These are phyloP conservation scores for Pinus tabuliformis DNA, from an alignment of 75 land plant species.

Conservation along the genomic window DNA sequence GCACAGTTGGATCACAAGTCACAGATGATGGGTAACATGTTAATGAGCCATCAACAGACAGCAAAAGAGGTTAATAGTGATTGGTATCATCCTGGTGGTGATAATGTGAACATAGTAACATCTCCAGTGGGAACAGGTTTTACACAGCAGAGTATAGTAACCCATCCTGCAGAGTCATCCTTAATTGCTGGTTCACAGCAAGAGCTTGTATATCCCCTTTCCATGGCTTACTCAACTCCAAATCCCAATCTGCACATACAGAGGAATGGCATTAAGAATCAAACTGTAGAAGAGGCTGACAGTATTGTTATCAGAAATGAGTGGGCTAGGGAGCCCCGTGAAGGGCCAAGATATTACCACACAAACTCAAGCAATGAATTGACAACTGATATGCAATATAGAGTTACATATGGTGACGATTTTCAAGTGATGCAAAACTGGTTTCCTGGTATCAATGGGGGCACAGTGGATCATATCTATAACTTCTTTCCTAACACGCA, in stretches of 20 bases:
- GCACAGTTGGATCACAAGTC: slow-evolving; percentile 1
- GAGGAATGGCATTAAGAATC: not conserved
- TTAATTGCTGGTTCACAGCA: not conserved
- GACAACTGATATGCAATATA: slow-evolving; percentile 22
- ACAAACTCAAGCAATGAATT: slow-evolving; percentile 4
- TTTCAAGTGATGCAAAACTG: not conserved
- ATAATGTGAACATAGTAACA: not conserved
- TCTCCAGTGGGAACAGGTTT: slow-evolving; percentile 3
- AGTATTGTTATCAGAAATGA: not conserved
- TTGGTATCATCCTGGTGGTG: not conserved
- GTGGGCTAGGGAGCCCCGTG: not conserved
- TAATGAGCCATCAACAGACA: not conserved
- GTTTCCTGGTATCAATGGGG: not conserved
- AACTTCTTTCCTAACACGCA: slow-evolving; percentile 5
- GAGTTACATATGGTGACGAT: slow-evolving; percentile 17
- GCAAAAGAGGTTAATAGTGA: not conserved
- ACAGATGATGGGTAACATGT: not conserved
- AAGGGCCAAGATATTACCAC: not conserved
- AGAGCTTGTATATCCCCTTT: not conserved
- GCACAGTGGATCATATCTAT: slow-evolving; percentile 6
- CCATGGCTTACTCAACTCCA: not conserved
- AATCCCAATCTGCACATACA: not conserved
- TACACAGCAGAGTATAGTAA: not conserved
- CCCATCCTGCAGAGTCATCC: slow-evolving; percentile 3
- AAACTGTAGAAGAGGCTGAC: not conserved